Evolutionary conservation across 148 eudicot genomes (phyloP), one percentile per base, ranked within the genome.

Genomic region (Salicornia ramosissima): DNA sequence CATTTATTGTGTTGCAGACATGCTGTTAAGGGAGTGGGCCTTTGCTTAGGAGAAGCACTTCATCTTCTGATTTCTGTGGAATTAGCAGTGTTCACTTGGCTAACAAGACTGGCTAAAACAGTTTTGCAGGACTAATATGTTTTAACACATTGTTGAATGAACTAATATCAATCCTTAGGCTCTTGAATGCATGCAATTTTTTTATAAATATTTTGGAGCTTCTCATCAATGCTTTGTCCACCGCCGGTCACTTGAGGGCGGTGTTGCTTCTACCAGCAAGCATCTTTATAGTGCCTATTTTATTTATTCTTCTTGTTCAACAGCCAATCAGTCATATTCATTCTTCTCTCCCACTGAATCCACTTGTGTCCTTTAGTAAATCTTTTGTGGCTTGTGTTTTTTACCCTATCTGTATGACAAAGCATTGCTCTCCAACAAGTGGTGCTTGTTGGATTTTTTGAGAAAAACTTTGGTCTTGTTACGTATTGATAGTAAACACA

Each of bases 1-100:
- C 68, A 82, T 85, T 80, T 78, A 72, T 79, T 85, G 83, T 87
- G 86, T 80, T 87, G 89, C 89, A 87, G 89, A 87, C 79, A 79
- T 85, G 87, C 92, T 78, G 83, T 82, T 85, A 80, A 76, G 88
- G 82, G 86, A 79, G 74, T 80, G 74, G 85, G 83, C 82, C 81
- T 78, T 82, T 84, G 81, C 81, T 71, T 84, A 79, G 75, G 85
- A 72, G 88, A 81, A 74, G 84, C 89, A 75, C 78, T 79, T 75
- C 80, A 75, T 85, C 75, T 74, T 78, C 83, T 81, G 79, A 76
- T 85, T 79, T 82, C 77, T 83, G 78, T 83, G 81, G 88, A 80
- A 75, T 72, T 69, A 75, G 71, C 80, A 74, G 66, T 74, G 70
- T 82, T 82, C 79, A 71, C 59, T 83, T 83, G 82, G 67, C 80